Evolutionary conservation across 495 filamentous ascomycete genomes (phyloP), one percentile per base, ranked within the genome.

Genomic region (Penicillium riverlandense): DNA sequence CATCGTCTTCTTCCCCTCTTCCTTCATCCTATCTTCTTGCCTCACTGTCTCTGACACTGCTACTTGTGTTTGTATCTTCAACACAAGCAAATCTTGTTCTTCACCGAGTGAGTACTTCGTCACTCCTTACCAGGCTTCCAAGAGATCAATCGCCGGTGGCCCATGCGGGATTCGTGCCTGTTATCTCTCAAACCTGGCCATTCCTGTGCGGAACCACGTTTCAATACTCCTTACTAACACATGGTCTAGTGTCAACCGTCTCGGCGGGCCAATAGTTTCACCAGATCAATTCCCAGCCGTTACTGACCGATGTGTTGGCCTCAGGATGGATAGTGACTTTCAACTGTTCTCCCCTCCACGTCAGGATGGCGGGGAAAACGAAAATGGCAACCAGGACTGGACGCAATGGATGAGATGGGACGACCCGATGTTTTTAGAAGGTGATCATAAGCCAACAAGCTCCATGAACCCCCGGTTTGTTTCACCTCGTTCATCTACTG

Each of bases 391-490:
- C 27, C 67, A 66, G 45, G 70, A 74, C 41, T 74, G 70, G 70
- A 69, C 68, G 1, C 67, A 74, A 46, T 74, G 70, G 70, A 74
- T 74, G 70, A 59, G 69, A 57, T 74, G 70, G 70, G 70, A 74
- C 48, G 65, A 74, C 32, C 63, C 65, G 22, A 49, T 53, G 28
- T 62, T 63, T 28, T 28, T 54, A 1, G 59, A 67, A 27, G 31
- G 48, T 22, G 37, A 46, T 29, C 59, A 56, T 9, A 61, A 57
- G 40, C 34, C 54, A 6, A 49, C 54, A 30, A 38, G 54, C 28
- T 48, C 59, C 13, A 54, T 60, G 8, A 54, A 58, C 10, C 38
- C 53, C 8, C 52, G 58, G 8, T 59, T 59, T 31, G 56, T 63
- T 12, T 67, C 67, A 7, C 63, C 63, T 11, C 47, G 53, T 22